phyloP scores from a whole-genome alignment of 2,329 filamentous ascomycete species.

The Ascochyta koolunga region DNA sequence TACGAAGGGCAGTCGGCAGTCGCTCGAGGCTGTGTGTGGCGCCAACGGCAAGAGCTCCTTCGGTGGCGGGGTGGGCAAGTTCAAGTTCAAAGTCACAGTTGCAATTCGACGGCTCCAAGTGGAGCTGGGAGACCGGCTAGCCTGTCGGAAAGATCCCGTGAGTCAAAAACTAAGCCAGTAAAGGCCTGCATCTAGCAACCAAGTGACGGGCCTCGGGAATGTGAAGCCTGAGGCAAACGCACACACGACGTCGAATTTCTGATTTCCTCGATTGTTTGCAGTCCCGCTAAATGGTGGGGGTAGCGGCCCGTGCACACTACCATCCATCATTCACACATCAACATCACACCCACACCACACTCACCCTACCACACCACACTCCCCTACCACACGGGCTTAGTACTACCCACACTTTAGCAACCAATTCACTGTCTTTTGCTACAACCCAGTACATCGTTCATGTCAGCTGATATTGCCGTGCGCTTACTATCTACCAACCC shows the following conservation, averaged over 20 bases:
- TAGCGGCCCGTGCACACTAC: neutral
- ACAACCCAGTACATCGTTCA: too few relatives aligned
- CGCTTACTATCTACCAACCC: too few relatives aligned
- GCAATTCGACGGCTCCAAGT: constrained; percentile 5
- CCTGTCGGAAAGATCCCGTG: constrained; percentile 22
- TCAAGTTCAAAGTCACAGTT: constrained; percentile 12
- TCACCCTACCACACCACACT: too few relatives aligned
- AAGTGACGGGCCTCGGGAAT: constrained; percentile 16
- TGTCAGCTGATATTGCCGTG: too few relatives aligned
- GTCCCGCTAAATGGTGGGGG: constrained; percentile 15
- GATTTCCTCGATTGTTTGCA: constrained; percentile 12
- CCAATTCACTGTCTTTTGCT: too few relatives aligned
- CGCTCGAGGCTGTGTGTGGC: constrained; percentile 8
- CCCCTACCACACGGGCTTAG: too few relatives aligned
- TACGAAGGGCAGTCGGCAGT: neutral
- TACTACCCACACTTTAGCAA: too few relatives aligned
- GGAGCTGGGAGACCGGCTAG: constrained; percentile 15
- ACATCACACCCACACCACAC: neutral
- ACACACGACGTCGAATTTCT: constrained; percentile 39
- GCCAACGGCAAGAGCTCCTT: constrained; percentile 5
- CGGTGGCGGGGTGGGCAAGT: constrained; percentile 24
- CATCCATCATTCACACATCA: neutral
- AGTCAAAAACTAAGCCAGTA: constrained; percentile 31
- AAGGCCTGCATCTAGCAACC: constrained; percentile 34
- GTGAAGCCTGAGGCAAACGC: constrained; percentile 31